phyloP scores from a whole-genome alignment of 1,284 basidiomycete species.

The Malassezia obtusa region DNA sequence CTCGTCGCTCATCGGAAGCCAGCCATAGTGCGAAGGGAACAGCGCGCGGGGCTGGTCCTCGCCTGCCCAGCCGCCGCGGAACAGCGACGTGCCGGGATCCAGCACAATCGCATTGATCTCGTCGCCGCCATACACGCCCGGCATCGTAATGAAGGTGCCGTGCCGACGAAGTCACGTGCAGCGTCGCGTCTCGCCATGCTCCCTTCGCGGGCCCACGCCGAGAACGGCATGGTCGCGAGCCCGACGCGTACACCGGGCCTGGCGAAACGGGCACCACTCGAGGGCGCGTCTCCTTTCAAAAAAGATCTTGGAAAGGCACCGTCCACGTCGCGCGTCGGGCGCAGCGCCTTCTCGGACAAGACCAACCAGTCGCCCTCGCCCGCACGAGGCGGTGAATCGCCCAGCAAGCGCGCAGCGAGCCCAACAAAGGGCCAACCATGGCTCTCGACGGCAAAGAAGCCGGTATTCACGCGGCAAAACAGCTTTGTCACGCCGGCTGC shows the following conservation, averaged over 20 bases:
- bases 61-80: slow-evolving; percentile 80
- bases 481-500: slow-evolving; percentile 35
- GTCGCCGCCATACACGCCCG: slow-evolving; percentile 53
- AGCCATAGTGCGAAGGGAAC: slow-evolving; percentile 81
- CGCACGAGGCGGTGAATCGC: background rate
- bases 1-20: slow-evolving; percentile 51
- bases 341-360: slow-evolving; percentile 15
- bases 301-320: background rate
- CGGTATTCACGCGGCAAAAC: slow-evolving; percentile 20
- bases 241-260: background rate
- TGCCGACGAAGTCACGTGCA: slow-evolving; percentile 3
- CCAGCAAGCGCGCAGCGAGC: slow-evolving; percentile 1
- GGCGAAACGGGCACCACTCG: background rate
- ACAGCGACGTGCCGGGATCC: slow-evolving; percentile 80
- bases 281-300: slow-evolving; percentile 12
- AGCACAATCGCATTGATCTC: slow-evolving; percentile 91
- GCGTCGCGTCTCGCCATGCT: background rate
- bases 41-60: slow-evolving; percentile 91
- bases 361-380: slow-evolving; percentile 15
- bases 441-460: background rate
- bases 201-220: background rate
- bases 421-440: too few relatives aligned
- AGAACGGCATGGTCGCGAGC: slow-evolving; percentile 1
- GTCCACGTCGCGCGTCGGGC: background rate
- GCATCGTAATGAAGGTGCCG: slow-evolving; percentile 24